These are phyloP conservation scores for Euptelea pleiosperma DNA, from an alignment of 164 flowering plant genomes.

Conservation along the genomic window DNA sequence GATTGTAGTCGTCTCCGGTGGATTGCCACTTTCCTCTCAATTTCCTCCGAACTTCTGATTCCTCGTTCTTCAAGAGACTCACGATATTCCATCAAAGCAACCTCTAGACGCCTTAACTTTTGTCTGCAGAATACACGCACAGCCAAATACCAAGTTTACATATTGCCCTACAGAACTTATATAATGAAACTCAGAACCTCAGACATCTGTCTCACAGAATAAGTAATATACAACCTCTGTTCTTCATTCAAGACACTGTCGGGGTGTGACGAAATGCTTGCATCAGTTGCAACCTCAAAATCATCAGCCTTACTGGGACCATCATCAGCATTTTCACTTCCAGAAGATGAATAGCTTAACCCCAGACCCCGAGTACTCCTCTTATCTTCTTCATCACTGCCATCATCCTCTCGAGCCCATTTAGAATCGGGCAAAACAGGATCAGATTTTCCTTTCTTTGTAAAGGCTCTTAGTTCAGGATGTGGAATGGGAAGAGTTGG, in stretches of 20 bases:
- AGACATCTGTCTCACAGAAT: not conserved
- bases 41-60: conserved; percentile 66
- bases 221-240: conserved; percentile 50
- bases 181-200: not conserved
- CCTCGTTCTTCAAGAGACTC: conserved; percentile 94
- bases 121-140: conserved; percentile 46
- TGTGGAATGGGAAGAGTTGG: conserved; percentile 49
- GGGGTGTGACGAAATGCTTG: conserved; percentile 40
- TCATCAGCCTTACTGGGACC: conserved; percentile 46
- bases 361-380: conserved; percentile 54
- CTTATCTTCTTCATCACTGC: conserved; percentile 77
- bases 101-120: conserved; percentile 88
- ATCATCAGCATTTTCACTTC: conserved; percentile 80
- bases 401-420: conserved; percentile 96
- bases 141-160: conserved; percentile 4
- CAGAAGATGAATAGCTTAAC: conserved; percentile 91
- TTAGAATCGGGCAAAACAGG: conserved; percentile 75
- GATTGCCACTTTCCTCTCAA: conserved; percentile 75
- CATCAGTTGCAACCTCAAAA: conserved; percentile 42
- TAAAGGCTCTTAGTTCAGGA: conserved; percentile 58
- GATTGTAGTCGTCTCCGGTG: conserved; percentile 59
- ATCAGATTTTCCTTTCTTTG: conserved; percentile 57
- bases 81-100: conserved; percentile 85
- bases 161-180: not conserved
- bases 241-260: conserved; percentile 80